Evolutionary conservation across 345 rosid species (phyloP).

Genomic region (Combretum micranthum): DNA sequence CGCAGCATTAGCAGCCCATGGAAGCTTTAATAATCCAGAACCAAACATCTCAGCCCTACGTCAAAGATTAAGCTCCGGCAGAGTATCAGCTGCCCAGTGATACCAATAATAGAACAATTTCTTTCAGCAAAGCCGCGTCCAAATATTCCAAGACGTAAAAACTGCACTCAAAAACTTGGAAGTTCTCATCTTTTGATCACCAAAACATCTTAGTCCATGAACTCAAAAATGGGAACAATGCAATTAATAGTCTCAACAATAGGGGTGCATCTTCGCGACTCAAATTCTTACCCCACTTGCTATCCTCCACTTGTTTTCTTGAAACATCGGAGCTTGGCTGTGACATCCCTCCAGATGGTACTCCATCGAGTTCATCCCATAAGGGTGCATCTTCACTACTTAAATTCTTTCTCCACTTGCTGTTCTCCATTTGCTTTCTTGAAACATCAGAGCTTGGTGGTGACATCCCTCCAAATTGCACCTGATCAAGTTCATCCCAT

Average conservation of each 20-base stretch:
- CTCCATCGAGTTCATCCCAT: constrained; percentile 47
- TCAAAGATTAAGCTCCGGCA: too few species aligned
- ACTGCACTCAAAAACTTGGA: background rate
- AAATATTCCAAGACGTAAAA: too few species aligned
- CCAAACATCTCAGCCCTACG: too few species aligned
- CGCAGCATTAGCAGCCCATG: too few species aligned
- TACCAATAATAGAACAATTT: too few species aligned
- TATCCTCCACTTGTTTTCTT: constrained; percentile 5
- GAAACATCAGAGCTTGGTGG: constrained; percentile 11
- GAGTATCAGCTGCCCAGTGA: too few species aligned
- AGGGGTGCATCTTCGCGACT: constrained; percentile 28
- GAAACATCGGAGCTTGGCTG: constrained; percentile 8
- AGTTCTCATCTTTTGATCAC: constrained; percentile 11
- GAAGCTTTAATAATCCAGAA: too few species aligned
- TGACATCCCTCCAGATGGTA: constrained; percentile 8
- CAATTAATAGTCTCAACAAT: constrained; percentile 47
- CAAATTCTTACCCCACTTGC: constrained; percentile 20
- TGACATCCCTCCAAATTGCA: constrained; percentile 8
- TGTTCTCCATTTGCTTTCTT: background rate
- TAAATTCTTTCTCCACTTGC: too few species aligned
- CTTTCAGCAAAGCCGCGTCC: too few species aligned
- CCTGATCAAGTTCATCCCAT: constrained; percentile 48
- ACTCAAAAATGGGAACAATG: constrained; percentile 51
- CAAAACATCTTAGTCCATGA: constrained; percentile 43
- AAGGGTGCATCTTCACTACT: too few species aligned